A percentile compares a stretch with the other conserved stretches of the same genome.
phyloP scores from a whole-genome alignment of 441 rosid genomes.

The Populus hybrid region DNA sequence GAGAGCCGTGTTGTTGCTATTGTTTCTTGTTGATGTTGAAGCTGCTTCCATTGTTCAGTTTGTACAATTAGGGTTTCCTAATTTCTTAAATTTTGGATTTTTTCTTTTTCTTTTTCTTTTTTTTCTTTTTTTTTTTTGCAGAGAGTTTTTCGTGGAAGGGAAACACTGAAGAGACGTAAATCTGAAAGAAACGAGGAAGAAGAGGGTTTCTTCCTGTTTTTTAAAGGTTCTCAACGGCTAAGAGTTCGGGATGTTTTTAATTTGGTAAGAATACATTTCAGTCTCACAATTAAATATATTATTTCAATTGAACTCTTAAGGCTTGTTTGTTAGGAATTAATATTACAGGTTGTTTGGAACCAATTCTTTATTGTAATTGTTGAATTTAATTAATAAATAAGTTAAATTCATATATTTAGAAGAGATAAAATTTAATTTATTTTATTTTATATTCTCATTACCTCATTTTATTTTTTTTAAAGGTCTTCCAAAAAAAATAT shows the following conservation, averaged over 20 bases:
- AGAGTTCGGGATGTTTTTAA: constrained; percentile 10
- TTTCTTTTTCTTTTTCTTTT: too few relatives aligned
- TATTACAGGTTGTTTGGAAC: not conserved
- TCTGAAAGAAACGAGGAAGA: not conserved
- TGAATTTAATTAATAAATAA: too few relatives aligned
- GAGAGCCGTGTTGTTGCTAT: constrained; percentile 54
- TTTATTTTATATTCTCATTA: not conserved
- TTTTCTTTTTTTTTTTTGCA: not conserved
- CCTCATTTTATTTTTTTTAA: too few relatives aligned
- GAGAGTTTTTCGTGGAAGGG: not conserved
- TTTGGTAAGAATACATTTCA: not conserved
- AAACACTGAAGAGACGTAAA: not conserved
- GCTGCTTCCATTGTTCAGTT: not conserved
- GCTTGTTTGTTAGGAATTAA: not conserved
- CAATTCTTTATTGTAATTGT: not conserved
- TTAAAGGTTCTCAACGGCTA: constrained; percentile 32
- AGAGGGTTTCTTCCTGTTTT: not conserved
- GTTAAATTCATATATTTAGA: too few relatives aligned
- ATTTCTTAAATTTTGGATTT: not conserved
- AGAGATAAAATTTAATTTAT: too few relatives aligned
- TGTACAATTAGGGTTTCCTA: not conserved
- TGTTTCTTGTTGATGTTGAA: not conserved
- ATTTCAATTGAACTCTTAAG: not conserved
- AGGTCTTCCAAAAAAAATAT: too few relatives aligned
- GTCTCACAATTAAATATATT: not conserved